Evolutionary conservation across 257 asterid genomes (phyloP), one percentile per base, ranked within the genome.

Genomic region (Nicotiana benthamiana): DNA sequence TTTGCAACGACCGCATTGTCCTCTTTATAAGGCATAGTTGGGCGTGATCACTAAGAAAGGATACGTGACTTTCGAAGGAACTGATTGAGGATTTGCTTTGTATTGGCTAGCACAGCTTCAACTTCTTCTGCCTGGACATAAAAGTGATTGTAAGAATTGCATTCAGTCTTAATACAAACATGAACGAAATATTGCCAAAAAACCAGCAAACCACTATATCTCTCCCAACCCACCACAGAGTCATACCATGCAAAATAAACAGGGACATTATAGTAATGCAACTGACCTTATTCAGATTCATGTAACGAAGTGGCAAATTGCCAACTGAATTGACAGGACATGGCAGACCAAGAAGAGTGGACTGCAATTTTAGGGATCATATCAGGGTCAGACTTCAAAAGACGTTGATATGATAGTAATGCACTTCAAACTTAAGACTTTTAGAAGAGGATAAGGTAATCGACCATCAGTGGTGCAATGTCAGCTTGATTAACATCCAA

Each of bases 401-500:
- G 79, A 48, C 8, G 26, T 26, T 74, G 79, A 48, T 74, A 74
- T 48, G 15, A 24, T 48, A 17, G 79, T 40, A 51, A 78, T 78
- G 67, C 61, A 79, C 30, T 68, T 22, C 43, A 77, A 66, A 82
- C 27, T 56, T 4, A 36, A 51, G 18, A 83, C 30, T 68, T 79
- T 18, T 13, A 83, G 30, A 75, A 72, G 78, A 83, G 74, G 54
- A 82, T 80, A 81, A 81, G 86, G 65, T 82, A 72, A 48, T 87
- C 89, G 76, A 95, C 99, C 99, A 95, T 93, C 89, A 95, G 82
- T 4, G 99, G 95, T 63, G 99, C 97, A 79, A 95, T 94, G 89
- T 95, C 99, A 80, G 97, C 99, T 90, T 95, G 99, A 91, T 95
- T 94, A 86, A 92, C 96, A 85, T 93, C 99, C 88, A 87, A 80